Evolutionary conservation across 2,329 filamentous ascomycete genomes (phyloP), one percentile per base, ranked within the genome.

Genomic region (Didymella arachidicola): DNA sequence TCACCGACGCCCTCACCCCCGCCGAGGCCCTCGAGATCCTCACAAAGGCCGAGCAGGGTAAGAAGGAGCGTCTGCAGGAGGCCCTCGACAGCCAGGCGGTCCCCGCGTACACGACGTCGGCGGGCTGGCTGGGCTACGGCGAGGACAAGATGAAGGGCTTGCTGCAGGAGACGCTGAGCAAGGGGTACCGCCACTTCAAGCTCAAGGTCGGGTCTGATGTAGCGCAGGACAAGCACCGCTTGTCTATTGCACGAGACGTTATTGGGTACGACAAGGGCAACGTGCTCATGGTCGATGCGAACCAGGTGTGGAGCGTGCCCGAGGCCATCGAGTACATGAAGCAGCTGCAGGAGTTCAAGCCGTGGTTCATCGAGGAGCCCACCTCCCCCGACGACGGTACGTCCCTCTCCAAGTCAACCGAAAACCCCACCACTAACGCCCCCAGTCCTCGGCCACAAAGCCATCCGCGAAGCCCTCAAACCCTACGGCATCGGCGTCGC

Each of bases 331-430:
- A 85, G 62, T 92, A 94, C 82, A 96, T 96, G 92, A 85, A 88
- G 72, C 79, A 92, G 72, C 87, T 97, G 45, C 86, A 86, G 56
- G 88, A 93, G 69, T 96, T 93, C 81, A 90, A 90, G 82, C 90
- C 90, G 7, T 95, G 92, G 90, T 96, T 96, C 80, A 96, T 97
- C 73, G 93, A 96, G 80, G 93, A 97, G 83, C 93, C 93, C 2
- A 97, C 93, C 14, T 92, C 88, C 22, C 93, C 93, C 12, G 93
- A 96, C 72, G 93, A 97, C 75, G 72, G 73, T 75, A 69, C 6
- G 72, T 64, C 26, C 1, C 11, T 27, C 18, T 25, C 45, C 10
- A 34, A 34, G 4, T 12, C 30, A 5, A 5, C 4, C 10, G 14
- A 12, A 14, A 34, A 12, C 4, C 30, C n/a, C n/a, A n/a, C n/a